Evolutionary conservation across 768 basidiomycete genomes (phyloP), one percentile per base, ranked within the genome.

Genomic region (Dacryopinax primogenitus): DNA sequence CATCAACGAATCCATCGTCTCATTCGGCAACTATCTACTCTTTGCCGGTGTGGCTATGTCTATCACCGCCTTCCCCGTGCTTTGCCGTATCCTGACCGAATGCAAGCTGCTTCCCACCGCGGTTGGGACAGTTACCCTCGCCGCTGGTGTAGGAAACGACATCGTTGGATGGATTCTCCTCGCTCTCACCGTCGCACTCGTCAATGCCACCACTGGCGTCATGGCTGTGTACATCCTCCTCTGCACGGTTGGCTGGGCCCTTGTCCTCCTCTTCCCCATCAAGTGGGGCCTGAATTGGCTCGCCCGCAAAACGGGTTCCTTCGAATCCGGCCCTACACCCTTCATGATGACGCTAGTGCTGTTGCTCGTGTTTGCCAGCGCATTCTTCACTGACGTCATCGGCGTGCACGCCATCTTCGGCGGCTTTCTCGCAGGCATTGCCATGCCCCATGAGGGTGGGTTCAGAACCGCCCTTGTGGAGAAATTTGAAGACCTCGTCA

Each of bases 321-420:
- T 91, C 67, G 88, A 90, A 68, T 80, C 80, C 45, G 86, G 87
- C 0, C 92, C 92, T 0, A 86, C 86, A 0, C 76, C 86, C 2
- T 73, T 82, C 61, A 85, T 90, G 81, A 91, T 93, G 87, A 86
- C 86, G 0, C 66, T 90, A 11, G 88, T 84, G 0, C 72, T 96
- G n/a, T 68, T 91, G 33, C 72, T 92, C 35, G 83, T 91, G 0
- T 83, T 92, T 69, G 73, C 78, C 15, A 86, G 85, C 1, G 88
- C 88, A 0, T 92, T 90, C 76, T 87, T 87, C 76, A 92, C 90
- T 6, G 90, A 91, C 73, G 83, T 90, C 69, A 92, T 93, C 66
- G 91, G 88, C 33, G 82, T 88, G 34, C 84, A 86, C 73, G 75
- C 85, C 47, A 86, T 88, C 69, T 95, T 95, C 71, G 92, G 89